phyloP scores from a whole-genome alignment of 768 basidiomycete genomes.

The Boletus edulis region DNA sequence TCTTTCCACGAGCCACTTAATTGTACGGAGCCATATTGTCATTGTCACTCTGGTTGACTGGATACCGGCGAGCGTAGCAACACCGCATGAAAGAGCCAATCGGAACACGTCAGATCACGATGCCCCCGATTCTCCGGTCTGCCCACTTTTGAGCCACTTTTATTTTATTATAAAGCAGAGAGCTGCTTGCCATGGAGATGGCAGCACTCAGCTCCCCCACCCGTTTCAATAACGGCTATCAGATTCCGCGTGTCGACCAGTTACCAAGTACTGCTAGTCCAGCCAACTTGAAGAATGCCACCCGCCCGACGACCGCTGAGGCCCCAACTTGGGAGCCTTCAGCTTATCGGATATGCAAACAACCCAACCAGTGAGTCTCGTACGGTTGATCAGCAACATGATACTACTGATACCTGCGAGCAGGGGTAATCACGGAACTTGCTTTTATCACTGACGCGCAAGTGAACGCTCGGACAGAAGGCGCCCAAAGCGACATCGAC shows the following conservation, averaged over 20 bases:
- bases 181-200: neutral
- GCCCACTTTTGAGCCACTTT: neutral
- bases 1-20: neutral
- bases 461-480: neutral
- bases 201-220: neutral
- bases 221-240: neutral
- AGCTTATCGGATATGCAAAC: conserved; percentile 20
- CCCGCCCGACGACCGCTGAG: conserved; percentile 16
- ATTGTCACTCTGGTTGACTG: conserved; percentile 7
- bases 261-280: neutral
- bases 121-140: neutral
- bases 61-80: conserved; percentile 3
- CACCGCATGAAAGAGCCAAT: neutral
- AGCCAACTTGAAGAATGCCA: conserved; percentile 14
- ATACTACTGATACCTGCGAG: neutral
- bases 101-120: no score
- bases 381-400: neutral
- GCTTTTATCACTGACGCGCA: conserved; percentile 22
- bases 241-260: neutral
- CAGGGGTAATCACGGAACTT: conserved; percentile 28
- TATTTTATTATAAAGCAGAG: conserved; percentile 11
- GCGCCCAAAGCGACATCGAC: neutral
- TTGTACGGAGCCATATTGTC: conserved; percentile 1
- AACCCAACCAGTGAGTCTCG: conserved; percentile 24
- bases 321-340: conserved; percentile 17